Conservation (phyloP, 2,329 filamentous ascomycete genomes). For the Alternaria triticimaculans region DNA sequence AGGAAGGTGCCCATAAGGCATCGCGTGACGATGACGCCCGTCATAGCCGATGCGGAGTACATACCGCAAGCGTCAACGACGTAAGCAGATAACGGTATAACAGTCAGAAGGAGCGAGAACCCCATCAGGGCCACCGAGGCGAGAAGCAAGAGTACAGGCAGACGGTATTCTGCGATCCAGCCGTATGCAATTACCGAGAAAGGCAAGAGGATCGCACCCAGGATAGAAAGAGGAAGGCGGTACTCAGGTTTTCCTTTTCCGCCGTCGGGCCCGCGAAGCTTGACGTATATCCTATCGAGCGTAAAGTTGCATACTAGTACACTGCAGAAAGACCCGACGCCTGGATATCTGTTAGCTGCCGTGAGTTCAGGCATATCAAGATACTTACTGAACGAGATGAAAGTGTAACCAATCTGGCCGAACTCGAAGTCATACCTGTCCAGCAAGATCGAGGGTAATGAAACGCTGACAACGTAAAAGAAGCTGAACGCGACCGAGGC, state of each 20-base stretch:
- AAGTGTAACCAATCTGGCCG: constrained; percentile 59
- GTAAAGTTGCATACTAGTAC: constrained; percentile 58
- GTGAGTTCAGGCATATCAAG: not conserved
- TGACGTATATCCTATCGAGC: constrained; percentile 63
- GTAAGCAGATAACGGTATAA: constrained; percentile 62
- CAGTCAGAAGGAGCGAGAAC: constrained; percentile 53
- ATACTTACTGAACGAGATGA: constrained; percentile 61
- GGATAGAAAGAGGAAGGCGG: constrained; percentile 61
- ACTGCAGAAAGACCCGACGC: constrained; percentile 57
- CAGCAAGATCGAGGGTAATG: constrained; percentile 52
- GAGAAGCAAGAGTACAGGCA: constrained; percentile 56
- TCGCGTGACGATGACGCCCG: constrained; percentile 62
- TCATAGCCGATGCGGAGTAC: constrained; percentile 65
- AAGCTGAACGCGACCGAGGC: constrained; percentile 52
- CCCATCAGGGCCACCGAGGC: constrained; percentile 56
- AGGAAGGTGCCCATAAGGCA: constrained; percentile 65
- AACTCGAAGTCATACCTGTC: constrained; percentile 55
- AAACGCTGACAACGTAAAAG: constrained; percentile 57
- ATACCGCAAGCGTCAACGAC: constrained; percentile 64
- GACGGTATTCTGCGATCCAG: constrained; percentile 56
- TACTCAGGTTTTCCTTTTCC: constrained; percentile 59
- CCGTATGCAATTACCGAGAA: constrained; percentile 57
- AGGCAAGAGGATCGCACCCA: constrained; percentile 57
- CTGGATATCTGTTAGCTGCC: constrained; percentile 29
- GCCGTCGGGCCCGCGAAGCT: constrained; percentile 52